phyloP scores from a whole-genome alignment of 805 yeast genomes.

The Teunomyces barrocoloradensis region DNA sequence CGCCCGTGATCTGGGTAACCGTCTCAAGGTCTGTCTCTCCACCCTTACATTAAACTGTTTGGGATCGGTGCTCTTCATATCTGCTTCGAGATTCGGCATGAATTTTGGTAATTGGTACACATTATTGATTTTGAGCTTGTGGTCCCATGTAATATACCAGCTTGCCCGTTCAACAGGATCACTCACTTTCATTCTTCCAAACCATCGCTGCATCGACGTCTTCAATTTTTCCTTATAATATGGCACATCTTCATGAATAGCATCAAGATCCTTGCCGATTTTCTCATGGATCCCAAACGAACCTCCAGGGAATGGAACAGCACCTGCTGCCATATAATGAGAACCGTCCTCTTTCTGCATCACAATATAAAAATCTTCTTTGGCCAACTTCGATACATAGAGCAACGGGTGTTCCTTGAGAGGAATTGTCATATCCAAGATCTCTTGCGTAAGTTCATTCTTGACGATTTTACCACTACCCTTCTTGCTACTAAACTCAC shows the following conservation, averaged over 20 bases:
- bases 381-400: constrained; percentile 65
- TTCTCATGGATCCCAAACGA: constrained; percentile 61
- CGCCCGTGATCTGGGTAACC: constrained; percentile 63
- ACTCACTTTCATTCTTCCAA: constrained; percentile 55
- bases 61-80: constrained; percentile 39
- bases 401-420: constrained; percentile 62
- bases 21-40: constrained; percentile 68
- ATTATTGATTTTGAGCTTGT: constrained; percentile 53
- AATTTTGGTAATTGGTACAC: constrained; percentile 55
- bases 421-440: constrained; percentile 58
- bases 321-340: constrained; percentile 69
- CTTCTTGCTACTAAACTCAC: constrained; percentile 24
- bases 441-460: constrained; percentile 62
- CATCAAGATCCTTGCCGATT: constrained; percentile 59
- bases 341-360: constrained; percentile 51
- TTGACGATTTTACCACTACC: constrained; percentile 46
- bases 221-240: constrained; percentile 64
- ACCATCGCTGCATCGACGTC: constrained; percentile 73
- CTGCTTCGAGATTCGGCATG: constrained; percentile 28
- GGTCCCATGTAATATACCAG: constrained; percentile 76
- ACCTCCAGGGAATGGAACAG: constrained; percentile 80
- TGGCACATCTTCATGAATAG: constrained; percentile 68
- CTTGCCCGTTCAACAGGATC: constrained; percentile 73
- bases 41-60: constrained; percentile 64
- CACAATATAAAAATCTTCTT: constrained; percentile 72